Percentiles rank a stretch among this genome's conserved stretches.
Conservation (phyloP, 257 asterid species). For the Fraxinus quadrangulata region DNA sequence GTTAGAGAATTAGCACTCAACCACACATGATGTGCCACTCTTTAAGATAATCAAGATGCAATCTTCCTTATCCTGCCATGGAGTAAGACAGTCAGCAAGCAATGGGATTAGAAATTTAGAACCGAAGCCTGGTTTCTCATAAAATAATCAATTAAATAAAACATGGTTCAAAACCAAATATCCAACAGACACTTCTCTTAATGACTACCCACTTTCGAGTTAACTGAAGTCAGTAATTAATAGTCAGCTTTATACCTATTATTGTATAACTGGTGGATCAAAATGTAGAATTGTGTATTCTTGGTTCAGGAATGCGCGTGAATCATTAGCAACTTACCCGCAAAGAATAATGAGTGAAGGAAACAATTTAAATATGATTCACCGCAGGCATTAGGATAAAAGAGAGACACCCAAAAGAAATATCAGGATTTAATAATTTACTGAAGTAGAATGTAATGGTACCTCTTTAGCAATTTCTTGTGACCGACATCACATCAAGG, state of each 20-base stretch:
- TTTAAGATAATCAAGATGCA: background rate
- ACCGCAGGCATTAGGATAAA: background rate
- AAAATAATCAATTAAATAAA: background rate
- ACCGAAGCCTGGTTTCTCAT: background rate
- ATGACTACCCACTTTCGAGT: background rate
- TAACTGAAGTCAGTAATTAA: too few species aligned
- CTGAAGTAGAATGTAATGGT: background rate
- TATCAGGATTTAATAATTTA: background rate
- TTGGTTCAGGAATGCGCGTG: background rate
- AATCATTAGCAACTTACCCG: background rate
- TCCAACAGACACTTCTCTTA: background rate
- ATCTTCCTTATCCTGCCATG: background rate
- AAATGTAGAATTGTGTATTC: background rate
- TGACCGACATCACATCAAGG: conserved; percentile 53
- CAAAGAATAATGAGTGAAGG: background rate
- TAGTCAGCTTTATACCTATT: too few species aligned
- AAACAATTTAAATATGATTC: too few species aligned
- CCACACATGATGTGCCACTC: background rate
- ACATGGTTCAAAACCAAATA: background rate
- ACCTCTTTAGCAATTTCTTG: background rate
- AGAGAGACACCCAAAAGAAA: background rate
- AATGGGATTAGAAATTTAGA: background rate
- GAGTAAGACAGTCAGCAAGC: background rate
- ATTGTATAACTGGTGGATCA: too few species aligned
- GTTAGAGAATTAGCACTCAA: background rate